These are phyloP conservation scores for Parathielavia hyrcaniae DNA, from an alignment of 495 filamentous ascomycete genomes.

Conservation along the genomic window DNA sequence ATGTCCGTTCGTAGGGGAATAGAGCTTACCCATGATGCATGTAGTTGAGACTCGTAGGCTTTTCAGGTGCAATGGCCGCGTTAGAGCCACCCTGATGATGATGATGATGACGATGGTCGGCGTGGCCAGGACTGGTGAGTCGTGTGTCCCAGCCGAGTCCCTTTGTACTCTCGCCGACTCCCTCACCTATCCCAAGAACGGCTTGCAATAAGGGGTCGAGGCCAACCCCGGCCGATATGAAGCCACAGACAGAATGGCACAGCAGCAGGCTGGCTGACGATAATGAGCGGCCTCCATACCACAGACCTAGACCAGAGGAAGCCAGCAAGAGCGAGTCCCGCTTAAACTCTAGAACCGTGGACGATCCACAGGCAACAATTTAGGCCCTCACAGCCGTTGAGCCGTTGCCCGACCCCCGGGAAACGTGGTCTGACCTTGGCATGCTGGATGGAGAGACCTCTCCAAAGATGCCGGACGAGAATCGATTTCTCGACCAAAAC, in stretches of 20 bases:
- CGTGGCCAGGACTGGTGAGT: background rate
- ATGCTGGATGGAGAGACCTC: background rate
- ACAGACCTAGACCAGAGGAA: background rate
- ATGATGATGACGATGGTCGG: background rate
- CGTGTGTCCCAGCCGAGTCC: background rate
- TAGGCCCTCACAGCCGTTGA: background rate
- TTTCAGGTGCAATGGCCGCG: background rate
- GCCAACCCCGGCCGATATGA: background rate
- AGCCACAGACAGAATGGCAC: background rate
- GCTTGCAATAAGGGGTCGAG: background rate
- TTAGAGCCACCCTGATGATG: background rate
- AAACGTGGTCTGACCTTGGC: background rate
- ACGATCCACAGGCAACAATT: background rate
- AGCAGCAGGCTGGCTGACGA: slow-evolving; percentile 3
- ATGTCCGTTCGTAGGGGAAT: background rate
- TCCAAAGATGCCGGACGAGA: background rate
- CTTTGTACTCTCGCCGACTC: slow-evolving; percentile 7
- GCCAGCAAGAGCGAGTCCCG: background rate
- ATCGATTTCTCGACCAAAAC: background rate
- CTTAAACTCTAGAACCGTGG: background rate
- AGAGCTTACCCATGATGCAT: background rate
- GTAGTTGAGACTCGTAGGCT: background rate
- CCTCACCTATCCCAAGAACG: background rate
- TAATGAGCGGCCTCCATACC: background rate
- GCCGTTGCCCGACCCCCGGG: background rate